Base-by-base conservation (phyloP, 805 yeast genomes). In the Kazachstania psychrophila region DNA sequence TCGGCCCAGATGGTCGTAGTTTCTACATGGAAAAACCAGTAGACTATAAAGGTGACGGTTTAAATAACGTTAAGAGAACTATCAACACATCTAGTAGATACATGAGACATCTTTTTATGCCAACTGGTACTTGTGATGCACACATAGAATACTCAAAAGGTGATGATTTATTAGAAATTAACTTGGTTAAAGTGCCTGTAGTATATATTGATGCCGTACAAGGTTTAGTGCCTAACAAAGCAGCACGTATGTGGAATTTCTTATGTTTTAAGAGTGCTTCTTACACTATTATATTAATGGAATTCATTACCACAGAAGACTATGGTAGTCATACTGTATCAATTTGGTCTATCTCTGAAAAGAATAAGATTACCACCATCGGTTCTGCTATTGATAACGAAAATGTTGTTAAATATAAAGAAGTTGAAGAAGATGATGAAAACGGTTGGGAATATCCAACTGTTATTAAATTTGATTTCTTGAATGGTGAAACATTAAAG, bases 211-310 rank as follows among this genome's bases (percentile, higher is more conserved):
- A 79, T 81, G 95, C 95, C 1, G 67, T 84, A 45, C 95, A 86
- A 62, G 95, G 94, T 41, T 77, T 86, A 84, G 77, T 82, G 59
- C 95, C 95, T 12, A 92, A 83, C 61, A 94, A 85, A 58, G 92
- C 94, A 12, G 95, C 95, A 34, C 77, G 83, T 42, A 60, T 78
- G 13, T 85, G 95, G 95, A 86, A 85, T 63, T 86, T 86, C 56
- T 61, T 81, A 46, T 76, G 79, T 61, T 86, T 79, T 68, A 88
- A 79, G 58, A 76, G 84, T 26, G 68, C 68, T 22, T 64, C 70
- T 36, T 67, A 67, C 49, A 66, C 83, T n/a, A 81, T 79, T 3
- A 71, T 82, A 11, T 73, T 77, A 46, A 84, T 85, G 92, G 94
- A 86, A 59, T 85, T 79, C 66, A 77, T 84, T 28, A 86, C 95